Conservation (phyloP, 75 land plant species). For the Azolla pinnata region DNA sequence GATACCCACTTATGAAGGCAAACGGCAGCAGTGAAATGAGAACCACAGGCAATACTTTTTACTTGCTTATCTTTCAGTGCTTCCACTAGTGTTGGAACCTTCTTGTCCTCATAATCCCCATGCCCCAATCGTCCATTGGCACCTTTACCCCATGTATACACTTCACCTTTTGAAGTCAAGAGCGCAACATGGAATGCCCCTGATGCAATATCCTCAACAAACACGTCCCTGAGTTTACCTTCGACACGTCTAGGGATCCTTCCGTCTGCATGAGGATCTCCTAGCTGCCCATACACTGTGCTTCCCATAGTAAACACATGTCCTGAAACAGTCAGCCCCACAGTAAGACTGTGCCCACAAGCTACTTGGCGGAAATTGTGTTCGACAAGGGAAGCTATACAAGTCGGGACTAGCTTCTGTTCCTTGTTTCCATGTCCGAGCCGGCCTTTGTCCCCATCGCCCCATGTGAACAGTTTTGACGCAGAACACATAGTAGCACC, state of each 20-base stretch:
- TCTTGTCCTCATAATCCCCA: slow-evolving; percentile 62
- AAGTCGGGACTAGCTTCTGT: slow-evolving; percentile 59
- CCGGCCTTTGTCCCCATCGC: slow-evolving; percentile 84
- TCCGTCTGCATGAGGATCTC: slow-evolving; percentile 60
- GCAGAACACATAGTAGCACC: slow-evolving; percentile 44
- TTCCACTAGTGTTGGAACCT: slow-evolving; percentile 62
- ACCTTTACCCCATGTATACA: slow-evolving; percentile 92
- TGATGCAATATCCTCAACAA: slow-evolving; percentile 78
- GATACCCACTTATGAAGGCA: slow-evolving; percentile 95
- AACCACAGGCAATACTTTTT: slow-evolving; percentile 66
- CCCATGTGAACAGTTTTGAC: slow-evolving; percentile 88
- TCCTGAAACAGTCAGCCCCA: slow-evolving; percentile 60
- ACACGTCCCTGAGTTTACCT: slow-evolving; percentile 48
- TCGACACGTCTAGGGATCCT: slow-evolving; percentile 54
- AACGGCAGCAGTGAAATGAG: slow-evolving; percentile 67
- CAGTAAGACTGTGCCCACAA: slow-evolving; percentile 72
- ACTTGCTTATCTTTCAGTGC: slow-evolving; percentile 84
- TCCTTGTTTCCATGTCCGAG: slow-evolving; percentile 88
- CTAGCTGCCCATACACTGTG: slow-evolving; percentile 67
- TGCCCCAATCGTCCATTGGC: slow-evolving; percentile 81
- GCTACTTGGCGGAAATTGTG: slow-evolving; percentile 69
- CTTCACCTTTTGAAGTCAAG: slow-evolving; percentile 70
- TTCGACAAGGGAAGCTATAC: slow-evolving; percentile 68
- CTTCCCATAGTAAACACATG: slow-evolving; percentile 89
- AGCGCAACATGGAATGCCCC: slow-evolving; percentile 80